phyloP scores from a whole-genome alignment of 768 basidiomycete species.

The Leccinum barrowsii region DNA sequence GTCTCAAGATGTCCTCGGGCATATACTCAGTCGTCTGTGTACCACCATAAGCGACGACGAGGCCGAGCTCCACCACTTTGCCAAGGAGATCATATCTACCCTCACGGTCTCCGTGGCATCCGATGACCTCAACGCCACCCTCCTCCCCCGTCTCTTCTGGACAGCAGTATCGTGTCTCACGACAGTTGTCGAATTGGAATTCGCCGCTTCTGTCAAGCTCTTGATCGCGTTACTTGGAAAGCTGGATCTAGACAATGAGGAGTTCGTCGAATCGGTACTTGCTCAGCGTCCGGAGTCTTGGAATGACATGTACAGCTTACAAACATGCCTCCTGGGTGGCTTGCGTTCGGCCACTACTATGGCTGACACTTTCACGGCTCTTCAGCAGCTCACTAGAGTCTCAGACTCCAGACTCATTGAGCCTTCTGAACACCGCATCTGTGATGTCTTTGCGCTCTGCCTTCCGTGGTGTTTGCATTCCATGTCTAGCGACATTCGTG shows the following conservation, averaged over 20 bases:
- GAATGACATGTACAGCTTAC: conserved; percentile 61
- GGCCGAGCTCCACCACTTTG: conserved; percentile 75
- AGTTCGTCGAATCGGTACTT: conserved; percentile 65
- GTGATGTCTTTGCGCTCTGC: conserved; percentile 77
- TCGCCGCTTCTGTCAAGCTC: conserved; percentile 60
- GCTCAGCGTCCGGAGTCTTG: conserved; percentile 69
- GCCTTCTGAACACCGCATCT: conserved; percentile 61
- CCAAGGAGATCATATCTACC: conserved; percentile 77
- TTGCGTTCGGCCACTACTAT: conserved; percentile 76
- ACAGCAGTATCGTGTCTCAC: conserved; percentile 75
- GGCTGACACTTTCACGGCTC: conserved; percentile 59
- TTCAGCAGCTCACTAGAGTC: conserved; percentile 60
- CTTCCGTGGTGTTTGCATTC: conserved; percentile 89
- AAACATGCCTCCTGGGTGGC: conserved; percentile 69
- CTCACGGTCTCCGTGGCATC: conserved; percentile 59
- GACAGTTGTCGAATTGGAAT: conserved; percentile 82
- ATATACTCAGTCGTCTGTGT: conserved; percentile 77
- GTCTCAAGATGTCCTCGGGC: conserved; percentile 67
- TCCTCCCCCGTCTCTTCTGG: conserved; percentile 88
- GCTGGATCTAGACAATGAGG: conserved; percentile 66
- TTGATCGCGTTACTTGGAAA: conserved; percentile 62
- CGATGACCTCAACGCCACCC: conserved; percentile 52
- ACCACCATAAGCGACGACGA: conserved; percentile 79
- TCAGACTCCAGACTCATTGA: conserved; percentile 68
- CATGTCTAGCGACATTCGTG: conserved; percentile 60